A percentile compares a stretch with the other conserved stretches of the same genome.
These are phyloP conservation scores for Pichia cabralensis DNA, from an alignment of 805 yeast species.

Conservation along the genomic window DNA sequence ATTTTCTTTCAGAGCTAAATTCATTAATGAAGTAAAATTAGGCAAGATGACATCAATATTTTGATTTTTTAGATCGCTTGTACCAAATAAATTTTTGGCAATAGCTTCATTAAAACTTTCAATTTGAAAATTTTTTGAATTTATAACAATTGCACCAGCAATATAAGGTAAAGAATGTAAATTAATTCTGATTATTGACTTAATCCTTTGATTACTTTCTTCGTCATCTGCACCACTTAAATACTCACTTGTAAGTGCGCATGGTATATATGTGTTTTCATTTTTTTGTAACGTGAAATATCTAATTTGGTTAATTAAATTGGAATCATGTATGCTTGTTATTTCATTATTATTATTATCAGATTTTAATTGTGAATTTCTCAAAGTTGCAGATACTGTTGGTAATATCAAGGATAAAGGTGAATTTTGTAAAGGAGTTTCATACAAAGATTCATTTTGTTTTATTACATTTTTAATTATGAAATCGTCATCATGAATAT, in stretches of 20 bases:
- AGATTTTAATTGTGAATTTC: not conserved
- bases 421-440: conserved; percentile 9
- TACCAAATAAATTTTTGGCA: conserved; percentile 69
- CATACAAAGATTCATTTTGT: conserved; percentile 14
- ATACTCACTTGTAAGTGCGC: conserved; percentile 61
- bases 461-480: conserved; percentile 6
- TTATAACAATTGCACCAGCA: conserved; percentile 74
- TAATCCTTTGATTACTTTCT: not conserved
- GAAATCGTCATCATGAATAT: conserved; percentile 12
- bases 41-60: conserved; percentile 55
- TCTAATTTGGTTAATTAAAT: conserved; percentile 43
- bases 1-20: conserved; percentile 31
- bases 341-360: conserved; percentile 4
- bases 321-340: conserved; percentile 22
- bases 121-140: conserved; percentile 38
- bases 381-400: conserved; percentile 13
- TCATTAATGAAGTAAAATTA: conserved; percentile 39
- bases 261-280: conserved; percentile 43
- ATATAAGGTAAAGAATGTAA: conserved; percentile 75
- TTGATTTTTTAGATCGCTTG: conserved; percentile 37
- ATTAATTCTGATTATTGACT: conserved; percentile 40
- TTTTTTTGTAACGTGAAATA: conserved; percentile 47
- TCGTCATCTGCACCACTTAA: conserved; percentile 36
- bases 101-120: conserved; percentile 74
- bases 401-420: conserved; percentile 16